Evolutionary conservation across 2,329 filamentous ascomycete species (phyloP), one percentile per base, ranked within the genome.

Genomic region (Cyclaneusma minus): DNA sequence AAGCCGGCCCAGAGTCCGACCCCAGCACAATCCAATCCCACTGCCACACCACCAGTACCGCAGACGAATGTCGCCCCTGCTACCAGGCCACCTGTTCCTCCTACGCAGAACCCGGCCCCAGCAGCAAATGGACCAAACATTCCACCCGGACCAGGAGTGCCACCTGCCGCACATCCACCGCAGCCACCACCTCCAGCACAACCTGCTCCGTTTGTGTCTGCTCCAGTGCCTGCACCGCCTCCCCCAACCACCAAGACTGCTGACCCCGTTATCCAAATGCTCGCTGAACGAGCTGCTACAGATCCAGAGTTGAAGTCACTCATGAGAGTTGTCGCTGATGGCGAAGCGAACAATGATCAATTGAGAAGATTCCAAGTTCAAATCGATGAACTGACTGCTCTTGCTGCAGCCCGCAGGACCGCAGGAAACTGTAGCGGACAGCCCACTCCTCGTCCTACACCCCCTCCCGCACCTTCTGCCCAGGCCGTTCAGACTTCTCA

Each of bases 291-390:
- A 36, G 81, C 81, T 5, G 78, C 76, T 0, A 70, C 68, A 14
- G 77, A 89, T 43, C 64, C 71, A 0, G 63, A 76, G 29, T 56
- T 89, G 7, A 74, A 83, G 30, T 71, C 77, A 18, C 57, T 89
- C 0, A 89, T 89, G 81, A 82, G 82, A 47, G 69, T 80, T 28
- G 81, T 89, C 1, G 81, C 81, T 0, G 71, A 74, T 15, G 80
- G 80, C 2, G 65, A 75, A 37, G 81, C 81, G 1, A 70, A 67
- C 8, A 64, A 69, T 19, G 65, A 71, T 9, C 78, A 89, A 45
- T 54, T 89, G 8, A 69, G 70, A 24, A 68, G 73, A 34, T 89
- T 89, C 39, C 81, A 89, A 45, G 64, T 62, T 25, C 80, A 89
- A 21, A 89, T 89, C 34, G 77, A 84, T 41, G 72, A 83, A 44